Percentiles rank a stretch among this genome's conserved stretches.
Conservation (phyloP, 1,284 basidiomycete genomes). For the Amylostereum areolatum region DNA sequence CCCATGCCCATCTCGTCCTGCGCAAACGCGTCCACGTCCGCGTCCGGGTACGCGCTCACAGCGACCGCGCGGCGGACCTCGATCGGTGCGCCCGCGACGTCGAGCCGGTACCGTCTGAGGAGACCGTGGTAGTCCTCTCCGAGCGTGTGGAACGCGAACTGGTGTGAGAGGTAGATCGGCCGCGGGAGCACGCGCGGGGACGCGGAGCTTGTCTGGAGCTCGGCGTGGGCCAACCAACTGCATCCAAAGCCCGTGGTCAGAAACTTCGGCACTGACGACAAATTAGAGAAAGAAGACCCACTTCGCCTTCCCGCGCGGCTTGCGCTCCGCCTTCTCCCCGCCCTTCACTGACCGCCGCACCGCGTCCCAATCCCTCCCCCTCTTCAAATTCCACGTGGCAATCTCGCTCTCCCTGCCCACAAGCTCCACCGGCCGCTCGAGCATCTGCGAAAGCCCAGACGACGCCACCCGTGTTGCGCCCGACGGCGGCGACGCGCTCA, state of each 20-base stretch:
- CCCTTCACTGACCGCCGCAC: conserved; percentile 35
- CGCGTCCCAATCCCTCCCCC: conserved; percentile 48
- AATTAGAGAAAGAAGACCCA: neutral
- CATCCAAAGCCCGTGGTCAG: conserved; percentile 6
- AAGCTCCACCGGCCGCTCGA: conserved; percentile 37
- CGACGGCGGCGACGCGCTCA: conserved; percentile 16
- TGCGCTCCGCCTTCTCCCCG: no score
- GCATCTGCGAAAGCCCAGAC: conserved; percentile 30
- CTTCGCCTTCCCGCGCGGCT: no score
- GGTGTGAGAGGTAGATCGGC: conserved; percentile 74
- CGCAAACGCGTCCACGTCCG: conserved; percentile 43
- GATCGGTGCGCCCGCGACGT: conserved; percentile 54
- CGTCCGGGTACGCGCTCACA: conserved; percentile 41
- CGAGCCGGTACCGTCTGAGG: conserved; percentile 60
- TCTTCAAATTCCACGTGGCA: conserved; percentile 62
- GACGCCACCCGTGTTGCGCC: conserved; percentile 9
- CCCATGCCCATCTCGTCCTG: conserved; percentile 39
- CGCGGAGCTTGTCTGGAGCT: conserved; percentile 67
- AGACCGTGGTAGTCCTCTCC: conserved; percentile 78
- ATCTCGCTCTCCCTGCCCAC: conserved; percentile 47
- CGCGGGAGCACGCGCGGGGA: conserved; percentile 58
- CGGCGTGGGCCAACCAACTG: conserved; percentile 71
- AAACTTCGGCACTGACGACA: conserved; percentile 19
- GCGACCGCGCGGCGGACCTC: conserved; percentile 70
- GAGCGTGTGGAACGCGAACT: conserved; percentile 73